Percentiles rank a stretch among this genome's conserved stretches.
Evolutionary conservation across 1,284 basidiomycete species (phyloP).

Genomic region (Xerocomus minutiporus): DNA sequence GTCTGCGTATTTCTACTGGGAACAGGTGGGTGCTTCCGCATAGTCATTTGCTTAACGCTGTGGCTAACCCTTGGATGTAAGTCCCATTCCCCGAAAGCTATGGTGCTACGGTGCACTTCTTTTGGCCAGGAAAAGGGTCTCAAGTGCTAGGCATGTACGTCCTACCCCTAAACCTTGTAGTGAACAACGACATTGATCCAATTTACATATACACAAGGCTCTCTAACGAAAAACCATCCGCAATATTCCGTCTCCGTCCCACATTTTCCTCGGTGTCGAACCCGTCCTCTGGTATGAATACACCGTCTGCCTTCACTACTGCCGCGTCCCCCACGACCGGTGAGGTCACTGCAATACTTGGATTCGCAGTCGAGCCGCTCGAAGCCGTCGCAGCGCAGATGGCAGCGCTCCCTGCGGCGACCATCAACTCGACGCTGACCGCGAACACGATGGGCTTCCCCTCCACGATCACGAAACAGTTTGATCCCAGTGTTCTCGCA

Average conservation of each 20-base stretch:
- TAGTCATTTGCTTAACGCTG: background rate
- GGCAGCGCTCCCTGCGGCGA: constrained; percentile 39
- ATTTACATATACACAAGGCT: constrained; percentile 47
- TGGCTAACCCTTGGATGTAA: constrained; percentile 16
- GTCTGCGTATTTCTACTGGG: constrained; percentile 86
- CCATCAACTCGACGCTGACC: constrained; percentile 32
- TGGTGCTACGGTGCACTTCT: constrained; percentile 86
- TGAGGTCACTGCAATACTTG: constrained; percentile 65
- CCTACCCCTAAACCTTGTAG: background rate
- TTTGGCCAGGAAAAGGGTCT: constrained; percentile 86
- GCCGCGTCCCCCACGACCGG: constrained; percentile 33
- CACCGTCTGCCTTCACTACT: constrained; percentile 53
- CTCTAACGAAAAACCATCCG: constrained; percentile 87
- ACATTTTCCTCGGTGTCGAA: constrained; percentile 52
- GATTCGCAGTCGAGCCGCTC: constrained; percentile 68
- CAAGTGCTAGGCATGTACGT: constrained; percentile 83
- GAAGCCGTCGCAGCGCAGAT: constrained; percentile 53
- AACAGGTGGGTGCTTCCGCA: constrained; percentile 46
- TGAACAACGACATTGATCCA: background rate
- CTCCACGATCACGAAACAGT: constrained; percentile 11
- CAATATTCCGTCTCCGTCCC: constrained; percentile 82
- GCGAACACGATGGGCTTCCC: constrained; percentile 3
- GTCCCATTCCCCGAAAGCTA: constrained; percentile 88
- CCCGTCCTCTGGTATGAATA: constrained; percentile 41
- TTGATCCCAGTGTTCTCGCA: constrained; percentile 45